A percentile compares a stretch with the other conserved stretches of the same genome.
These are phyloP conservation scores for Sporisorium exsertum DNA, from an alignment of 1,284 basidiomycete genomes.

Conservation along the genomic window DNA sequence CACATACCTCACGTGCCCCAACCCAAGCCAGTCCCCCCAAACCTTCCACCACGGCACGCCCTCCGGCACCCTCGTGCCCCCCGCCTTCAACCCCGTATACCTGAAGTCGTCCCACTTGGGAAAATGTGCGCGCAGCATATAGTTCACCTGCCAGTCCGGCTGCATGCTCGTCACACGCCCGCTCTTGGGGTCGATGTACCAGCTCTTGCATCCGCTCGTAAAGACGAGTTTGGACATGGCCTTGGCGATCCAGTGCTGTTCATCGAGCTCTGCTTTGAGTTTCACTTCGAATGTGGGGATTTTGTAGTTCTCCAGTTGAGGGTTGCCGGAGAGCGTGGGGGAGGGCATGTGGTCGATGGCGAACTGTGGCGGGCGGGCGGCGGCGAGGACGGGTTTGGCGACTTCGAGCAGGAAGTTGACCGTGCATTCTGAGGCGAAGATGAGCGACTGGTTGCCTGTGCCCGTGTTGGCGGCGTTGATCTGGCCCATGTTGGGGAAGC, in stretches of 20 bases:
- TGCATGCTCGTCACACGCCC: constrained; percentile 61
- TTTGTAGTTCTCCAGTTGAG: constrained; percentile 6
- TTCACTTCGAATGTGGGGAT: constrained; percentile 61
- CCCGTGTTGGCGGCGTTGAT: constrained; percentile 63
- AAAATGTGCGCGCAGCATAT: constrained; percentile 48
- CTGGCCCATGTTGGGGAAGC: constrained; percentile 66
- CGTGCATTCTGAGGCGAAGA: constrained; percentile 62
- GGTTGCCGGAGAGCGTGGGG: constrained; percentile 18
- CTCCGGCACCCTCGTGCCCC: constrained; percentile 20
- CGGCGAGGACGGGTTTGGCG: constrained; percentile 52
- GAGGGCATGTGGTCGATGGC: constrained; percentile 56
- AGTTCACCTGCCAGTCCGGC: constrained; percentile 64
- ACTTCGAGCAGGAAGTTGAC: constrained; percentile 56
- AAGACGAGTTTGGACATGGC: constrained; percentile 60
- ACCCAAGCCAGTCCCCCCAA: constrained; percentile 45
- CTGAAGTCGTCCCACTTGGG: constrained; percentile 60
- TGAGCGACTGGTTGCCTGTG: constrained; percentile 63
- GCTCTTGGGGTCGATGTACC: constrained; percentile 61
- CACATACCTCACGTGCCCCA: constrained; percentile 54
- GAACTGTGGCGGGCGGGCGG: constrained; percentile 27
- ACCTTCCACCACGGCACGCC: constrained; percentile 51
- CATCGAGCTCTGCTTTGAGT: constrained; percentile 59
- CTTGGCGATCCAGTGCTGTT: constrained; percentile 64
- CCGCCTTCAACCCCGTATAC: constrained; percentile 48
- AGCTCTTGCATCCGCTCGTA: constrained; percentile 53